Evolutionary conservation across 2,329 filamentous ascomycete species (phyloP).

Genomic region (Fusarium nanum): DNA sequence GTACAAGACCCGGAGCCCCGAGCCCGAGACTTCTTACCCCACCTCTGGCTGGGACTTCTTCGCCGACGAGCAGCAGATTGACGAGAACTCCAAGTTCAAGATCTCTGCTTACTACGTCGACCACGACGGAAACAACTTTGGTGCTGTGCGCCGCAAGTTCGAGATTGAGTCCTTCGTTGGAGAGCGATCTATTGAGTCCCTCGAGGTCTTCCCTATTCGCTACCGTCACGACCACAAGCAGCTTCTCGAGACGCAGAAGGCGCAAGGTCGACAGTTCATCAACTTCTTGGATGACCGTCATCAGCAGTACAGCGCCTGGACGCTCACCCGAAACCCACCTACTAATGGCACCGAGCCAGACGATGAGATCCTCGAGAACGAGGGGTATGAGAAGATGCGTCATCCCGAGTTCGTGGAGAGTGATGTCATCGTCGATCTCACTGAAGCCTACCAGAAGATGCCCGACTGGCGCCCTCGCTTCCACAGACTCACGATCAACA

Average conservation of each 20-base stretch:
- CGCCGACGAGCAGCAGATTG: conserved; percentile 48
- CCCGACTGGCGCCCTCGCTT: conserved; percentile 53
- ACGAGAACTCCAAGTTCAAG: conserved; percentile 49
- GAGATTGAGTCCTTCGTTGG: conserved; percentile 53
- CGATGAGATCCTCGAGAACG: conserved; percentile 49
- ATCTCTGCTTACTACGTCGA: conserved; percentile 58
- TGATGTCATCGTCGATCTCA: conserved; percentile 58
- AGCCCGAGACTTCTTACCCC: conserved; percentile 48
- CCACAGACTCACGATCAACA: conserved; percentile 47
- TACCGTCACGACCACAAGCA: conserved; percentile 52
- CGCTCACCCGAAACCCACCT: conserved; percentile 54
- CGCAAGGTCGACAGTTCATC: conserved; percentile 51
- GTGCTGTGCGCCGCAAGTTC: conserved; percentile 54
- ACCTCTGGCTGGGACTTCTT: conserved; percentile 52
- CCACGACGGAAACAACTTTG: conserved; percentile 54
- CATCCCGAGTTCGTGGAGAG: conserved; percentile 57
- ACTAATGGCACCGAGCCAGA: conserved; percentile 44
- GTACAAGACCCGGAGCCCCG: conserved; percentile 50
- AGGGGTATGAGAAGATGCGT: conserved; percentile 50
- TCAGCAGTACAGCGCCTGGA: conserved; percentile 57
- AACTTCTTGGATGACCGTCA: conserved; percentile 52
- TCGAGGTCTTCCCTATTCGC: conserved; percentile 55
- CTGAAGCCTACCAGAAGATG: conserved; percentile 55
- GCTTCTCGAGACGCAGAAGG: conserved; percentile 49
- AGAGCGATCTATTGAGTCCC: conserved; percentile 53